Base-by-base conservation (phyloP, 805 yeast species). In the Candida suzukii region DNA sequence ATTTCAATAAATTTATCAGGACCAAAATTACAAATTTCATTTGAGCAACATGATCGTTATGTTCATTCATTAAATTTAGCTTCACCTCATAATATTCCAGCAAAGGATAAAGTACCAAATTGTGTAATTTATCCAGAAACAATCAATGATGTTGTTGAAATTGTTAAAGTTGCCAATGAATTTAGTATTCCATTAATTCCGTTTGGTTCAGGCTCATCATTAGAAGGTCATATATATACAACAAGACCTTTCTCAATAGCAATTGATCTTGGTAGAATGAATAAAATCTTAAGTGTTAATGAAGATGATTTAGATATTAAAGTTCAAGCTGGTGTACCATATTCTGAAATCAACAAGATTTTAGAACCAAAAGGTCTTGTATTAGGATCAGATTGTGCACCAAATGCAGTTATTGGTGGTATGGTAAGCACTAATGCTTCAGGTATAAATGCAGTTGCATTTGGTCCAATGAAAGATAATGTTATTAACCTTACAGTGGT, bases 391-490 rank as follows among this genome's bases (percentile, higher is more conserved):
- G 66, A 61, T 40, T 63, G 64, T 1, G 85, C 83, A 38, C 83
- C 86, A 24, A 81, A 81, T 41, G 87, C 86, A 3, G 67, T 74
- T 43, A 74, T 80, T 40, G 79, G 81, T 29, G 88, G 88, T 4
- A 76, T 78, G 71, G 72, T 76, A 22, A 75, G 76, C 12, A 78
- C 80, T 21, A 74, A 78, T 25, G 80, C 85, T 37, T 77, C 84
- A 1, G 88, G 88, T 4, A 77, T 84, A 10, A 79, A 80, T 51
- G 84, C 86, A n/a, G 73, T 74, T 29, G 57, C 81, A 32, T 80
- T 78, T 48, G 88, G 88, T 13, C 80, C 85, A 19, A 80, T 80
- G 75, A 73, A 76, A 50, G 83, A 79, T 50, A 74, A 78, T 53
- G 71, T 78, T 2, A 53, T 79, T 24, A 75, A 70, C 46, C 52